These are phyloP conservation scores for Pisolithus sp. DNA, from an alignment of 768 basidiomycete genomes.

Conservation along the genomic window DNA sequence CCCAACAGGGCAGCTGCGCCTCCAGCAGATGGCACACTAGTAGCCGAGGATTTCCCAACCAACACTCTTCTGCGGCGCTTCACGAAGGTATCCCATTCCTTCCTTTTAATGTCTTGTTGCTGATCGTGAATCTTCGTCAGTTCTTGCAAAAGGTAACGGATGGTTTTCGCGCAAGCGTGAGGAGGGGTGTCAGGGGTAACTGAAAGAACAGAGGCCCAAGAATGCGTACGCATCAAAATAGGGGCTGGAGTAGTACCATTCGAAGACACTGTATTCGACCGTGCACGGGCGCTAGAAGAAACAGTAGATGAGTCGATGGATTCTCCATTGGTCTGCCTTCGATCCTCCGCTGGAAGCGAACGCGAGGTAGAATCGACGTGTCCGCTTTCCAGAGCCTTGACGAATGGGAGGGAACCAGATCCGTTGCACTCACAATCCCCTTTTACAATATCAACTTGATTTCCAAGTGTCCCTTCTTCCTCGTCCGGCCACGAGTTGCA, in stretches of 20 bases:
- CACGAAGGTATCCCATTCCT: conserved; percentile 88
- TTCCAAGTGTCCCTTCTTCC: conserved; percentile 36
- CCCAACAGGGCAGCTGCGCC: conserved; percentile 65
- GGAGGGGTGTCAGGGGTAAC: conserved; percentile 58
- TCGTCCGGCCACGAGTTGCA: conserved; percentile 73
- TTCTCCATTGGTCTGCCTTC: conserved; percentile 21
- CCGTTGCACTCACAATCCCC: conserved; percentile 38
- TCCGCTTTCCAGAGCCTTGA: conserved; percentile 6
- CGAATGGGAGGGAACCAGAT: conserved; percentile 7
- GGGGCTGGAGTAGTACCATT: conserved; percentile 14
- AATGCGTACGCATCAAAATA: conserved; percentile 1
- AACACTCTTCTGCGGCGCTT: conserved; percentile 53
- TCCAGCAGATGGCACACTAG: conserved; percentile 22
- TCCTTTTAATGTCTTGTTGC: conserved; percentile 59
- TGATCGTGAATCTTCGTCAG: conserved; percentile 80
- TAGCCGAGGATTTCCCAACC: conserved; percentile 16
- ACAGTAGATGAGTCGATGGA: conserved; percentile 38
- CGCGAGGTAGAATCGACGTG: conserved; percentile 8
- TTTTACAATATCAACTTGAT: conserved; percentile 33
- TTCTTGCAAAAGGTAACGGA: conserved; percentile 66
- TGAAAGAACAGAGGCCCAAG: conserved; percentile 47
- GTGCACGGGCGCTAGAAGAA: conserved; percentile 45
- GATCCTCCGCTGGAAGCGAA: conserved; percentile 14
- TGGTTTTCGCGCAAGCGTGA: conserved; percentile 70
- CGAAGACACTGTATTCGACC: conserved; percentile 34